Percentiles rank a stretch among this genome's conserved stretches.
These are phyloP conservation scores for Talaromyces sp. DNA, from an alignment of 2,329 filamentous ascomycete genomes.

Conservation along the genomic window DNA sequence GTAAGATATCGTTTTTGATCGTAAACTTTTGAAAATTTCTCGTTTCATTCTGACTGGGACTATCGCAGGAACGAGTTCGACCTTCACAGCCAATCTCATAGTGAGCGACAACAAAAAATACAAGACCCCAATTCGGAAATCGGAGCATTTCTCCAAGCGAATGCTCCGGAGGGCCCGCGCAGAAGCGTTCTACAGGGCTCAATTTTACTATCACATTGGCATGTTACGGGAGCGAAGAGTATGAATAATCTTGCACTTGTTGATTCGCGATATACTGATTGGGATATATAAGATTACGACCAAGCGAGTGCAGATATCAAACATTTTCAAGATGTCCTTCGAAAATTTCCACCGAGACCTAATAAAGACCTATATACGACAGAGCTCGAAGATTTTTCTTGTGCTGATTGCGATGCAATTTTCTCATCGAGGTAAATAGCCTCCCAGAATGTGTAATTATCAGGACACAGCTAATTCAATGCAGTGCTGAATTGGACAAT, in stretches of 20 bases:
- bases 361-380: constrained; percentile 24
- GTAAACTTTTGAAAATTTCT: background rate
- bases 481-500: constrained; percentile 26
- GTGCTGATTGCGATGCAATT: constrained; percentile 30
- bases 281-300: background rate
- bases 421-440: constrained; percentile 27
- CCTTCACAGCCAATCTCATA: constrained; percentile 15
- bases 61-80: constrained; percentile 18
- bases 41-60: background rate
- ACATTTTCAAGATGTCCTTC: constrained; percentile 27
- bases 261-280: background rate
- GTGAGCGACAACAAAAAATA: constrained; percentile 17
- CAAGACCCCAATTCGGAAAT: constrained; percentile 10
- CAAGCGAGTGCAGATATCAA: constrained; percentile 20
- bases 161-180: constrained; percentile 11
- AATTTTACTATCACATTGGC: constrained; percentile 16
- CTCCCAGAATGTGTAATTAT: background rate
- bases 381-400: constrained; percentile 24
- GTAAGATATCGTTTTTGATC: background rate
- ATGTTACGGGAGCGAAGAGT: constrained; percentile 9
- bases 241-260: background rate
- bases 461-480: background rate
- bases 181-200: constrained; percentile 15
- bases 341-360: constrained; percentile 27
- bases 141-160: constrained; percentile 14